Base-by-base conservation (phyloP, 192 early-diverging fungal genomes). In the Entomortierella lignicola region DNA sequence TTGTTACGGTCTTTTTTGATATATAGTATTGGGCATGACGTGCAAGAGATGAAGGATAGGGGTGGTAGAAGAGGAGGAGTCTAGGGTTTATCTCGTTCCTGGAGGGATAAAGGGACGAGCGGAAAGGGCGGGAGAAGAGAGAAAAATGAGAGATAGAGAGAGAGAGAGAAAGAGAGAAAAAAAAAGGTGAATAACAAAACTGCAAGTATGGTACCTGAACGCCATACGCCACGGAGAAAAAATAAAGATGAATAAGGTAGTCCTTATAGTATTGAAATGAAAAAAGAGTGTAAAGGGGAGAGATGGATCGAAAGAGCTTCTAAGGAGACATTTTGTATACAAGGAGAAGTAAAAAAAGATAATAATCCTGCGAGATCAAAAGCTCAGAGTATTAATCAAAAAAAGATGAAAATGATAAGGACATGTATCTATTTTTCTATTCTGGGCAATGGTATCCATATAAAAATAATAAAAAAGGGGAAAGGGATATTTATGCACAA, bases 111-210 rank as follows among this genome's bases (percentile, higher is more conserved):
- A 63, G 39, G 15, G 21, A 39, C 0, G 18, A 52, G n/a, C 1
- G 62, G 44, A 55, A 68, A 4, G 66, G 55, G 10, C n/a, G 17
- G 29, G 12, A 20, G 15, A 44, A 50, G 21, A 39, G 41, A 58
- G 21, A 54, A 8, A 34, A 29, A 20, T 54, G 31, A 60, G 21
- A 41, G 15, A 25, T 30, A 48, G 32, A 60, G 32, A 41, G 58
- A 69, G 55, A 54, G 50, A 27, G 26, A 37, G 29, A 61, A 27
- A 44, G 26, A 65, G 31, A 62, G 31, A 30, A 50, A 50, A 31
- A 62, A 50, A 50, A 51, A 50, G 18, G 6, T 25, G 23, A 41
- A 25, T 6, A 25, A 27, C 15, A 25, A 21, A 41, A 26, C 42
- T 60, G 34, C 26, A 17, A 5, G 27, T 30, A 25, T 30, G 4